Evolutionary conservation across 352 stramenopile species (phyloP).

Genomic region (Phytopythium litorale): DNA sequence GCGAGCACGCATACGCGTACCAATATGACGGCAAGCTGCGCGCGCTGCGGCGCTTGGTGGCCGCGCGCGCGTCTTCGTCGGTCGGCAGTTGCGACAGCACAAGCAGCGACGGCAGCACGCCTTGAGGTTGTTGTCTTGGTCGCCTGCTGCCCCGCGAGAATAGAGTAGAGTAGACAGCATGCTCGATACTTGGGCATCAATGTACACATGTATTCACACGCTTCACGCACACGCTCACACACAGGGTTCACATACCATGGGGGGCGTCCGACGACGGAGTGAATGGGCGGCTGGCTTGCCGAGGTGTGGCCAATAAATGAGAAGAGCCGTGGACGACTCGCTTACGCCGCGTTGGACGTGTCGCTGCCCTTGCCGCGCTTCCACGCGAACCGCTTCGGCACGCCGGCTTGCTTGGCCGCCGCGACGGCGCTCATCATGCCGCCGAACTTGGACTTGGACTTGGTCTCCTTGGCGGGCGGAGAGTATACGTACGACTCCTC

Average conservation of each 20-base stretch:
- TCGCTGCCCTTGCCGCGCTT: conserved; percentile 21
- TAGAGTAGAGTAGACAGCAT: background rate
- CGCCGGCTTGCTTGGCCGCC: conserved; percentile 27
- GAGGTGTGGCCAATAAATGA: background rate
- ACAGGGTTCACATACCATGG: conserved; percentile 1
- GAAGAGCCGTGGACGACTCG: background rate
- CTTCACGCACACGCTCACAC: conserved; percentile 4
- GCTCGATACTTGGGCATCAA: background rate
- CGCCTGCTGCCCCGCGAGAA: background rate
- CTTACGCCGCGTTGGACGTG: conserved; percentile 14
- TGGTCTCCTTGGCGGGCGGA: conserved; percentile 24
- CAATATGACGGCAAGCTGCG: conserved; percentile 26
- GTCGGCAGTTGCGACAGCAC: conserved; percentile 2
- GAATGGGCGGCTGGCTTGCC: background rate
- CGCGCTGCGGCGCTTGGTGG: conserved; percentile 16
- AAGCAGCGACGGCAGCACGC: background rate
- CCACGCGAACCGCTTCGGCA: conserved; percentile 50
- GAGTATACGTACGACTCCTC: conserved; percentile 32
- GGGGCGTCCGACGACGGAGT: background rate
- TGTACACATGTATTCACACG: conserved; percentile 1
- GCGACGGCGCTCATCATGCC: conserved; percentile 29
- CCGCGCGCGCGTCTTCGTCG: conserved; percentile 1
- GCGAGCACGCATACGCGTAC: conserved; percentile 19
- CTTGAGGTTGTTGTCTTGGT: background rate
- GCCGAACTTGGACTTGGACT: conserved; percentile 43